Evolutionary conservation across 2,329 filamentous ascomycete species (phyloP), one percentile per base, ranked within the genome.

Genomic region (Hypoxylon sp.): DNA sequence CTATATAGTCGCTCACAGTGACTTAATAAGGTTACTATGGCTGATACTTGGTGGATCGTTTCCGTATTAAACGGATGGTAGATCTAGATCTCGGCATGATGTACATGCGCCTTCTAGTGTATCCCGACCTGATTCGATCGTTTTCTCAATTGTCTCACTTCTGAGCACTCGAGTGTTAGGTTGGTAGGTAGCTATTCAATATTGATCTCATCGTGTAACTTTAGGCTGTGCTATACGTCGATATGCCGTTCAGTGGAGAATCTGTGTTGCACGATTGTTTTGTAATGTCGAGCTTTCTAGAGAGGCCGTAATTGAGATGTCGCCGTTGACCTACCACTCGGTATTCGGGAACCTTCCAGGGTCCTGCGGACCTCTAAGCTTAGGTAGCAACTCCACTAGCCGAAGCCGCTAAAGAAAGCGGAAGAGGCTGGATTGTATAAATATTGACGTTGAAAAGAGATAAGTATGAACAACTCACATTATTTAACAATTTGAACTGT

Each of bases 61-160:
- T 51, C 59, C 53, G 54, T 55, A 66, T 53, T 59, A 65, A 63
- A 66, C 66, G 54, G 50, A 26, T 22, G 19, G 26, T 26, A 44
- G 33, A 53, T 58, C 52, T 58, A 63, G 63, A 62, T 47, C 50
- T 19, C 29, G 22, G 17, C 19, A 22, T 44, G 42, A 58, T 47
- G 39, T 39, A 44, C 24, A 63, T 63, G 44, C 53, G 19, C 37
- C 33, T 50, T 59, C 37, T 60, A 44, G 17, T 19, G 39, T 42
- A 19, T 19, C 39, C 50, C 52, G 35, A 22, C 33, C 10, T 24
- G 24, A 39, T 31, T 63, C 24, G 44, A 50, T 42, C 11, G 13
- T 53, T 26, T 35, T 14, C 24, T 29, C 24, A 44, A 33, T 19
- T 59, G 3, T 42, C 22, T 50, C 4, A 39, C 9, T 48, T 5